A percentile compares a stretch with the other conserved stretches of the same genome.
These are phyloP conservation scores for Fusarium marasasianum DNA, from an alignment of 2,329 filamentous ascomycete species.

Conservation along the genomic window DNA sequence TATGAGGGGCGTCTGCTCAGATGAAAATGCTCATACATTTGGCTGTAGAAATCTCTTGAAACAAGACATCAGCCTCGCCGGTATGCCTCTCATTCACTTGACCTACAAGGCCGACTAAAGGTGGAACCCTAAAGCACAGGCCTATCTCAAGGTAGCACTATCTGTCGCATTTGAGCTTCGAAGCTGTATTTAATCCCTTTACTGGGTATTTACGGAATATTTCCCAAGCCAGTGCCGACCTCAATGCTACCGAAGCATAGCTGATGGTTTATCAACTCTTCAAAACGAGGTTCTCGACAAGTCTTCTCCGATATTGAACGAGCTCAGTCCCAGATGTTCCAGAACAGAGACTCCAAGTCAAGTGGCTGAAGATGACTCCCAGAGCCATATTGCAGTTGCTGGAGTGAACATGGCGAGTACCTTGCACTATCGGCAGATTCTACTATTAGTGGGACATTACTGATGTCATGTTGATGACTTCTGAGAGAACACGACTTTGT, in stretches of 20 bases:
- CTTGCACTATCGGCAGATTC: not conserved
- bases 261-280: not conserved
- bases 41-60: rapidly evolving
- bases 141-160: not conserved
- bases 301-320: not conserved
- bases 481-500: rapidly evolving
- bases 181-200: not conserved
- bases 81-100: not conserved
- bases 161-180: rapidly evolving
- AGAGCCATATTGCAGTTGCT: not conserved
- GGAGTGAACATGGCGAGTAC: not conserved
- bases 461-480: not conserved
- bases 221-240: too few relatives aligned
- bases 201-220: not conserved
- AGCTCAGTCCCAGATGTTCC: too few relatives aligned
- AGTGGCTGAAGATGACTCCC: not conserved
- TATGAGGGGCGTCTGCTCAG: not conserved
- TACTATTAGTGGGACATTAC: too few relatives aligned
- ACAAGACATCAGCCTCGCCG: not conserved
- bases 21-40: too few relatives aligned
- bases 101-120: not conserved
- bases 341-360: not conserved
- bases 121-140: not conserved
- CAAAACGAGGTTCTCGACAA: not conserved
- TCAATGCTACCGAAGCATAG: not conserved